Conservation (phyloP, 1,139 yeast genomes). For the Nadsonia starkeyi-henricii region DNA sequence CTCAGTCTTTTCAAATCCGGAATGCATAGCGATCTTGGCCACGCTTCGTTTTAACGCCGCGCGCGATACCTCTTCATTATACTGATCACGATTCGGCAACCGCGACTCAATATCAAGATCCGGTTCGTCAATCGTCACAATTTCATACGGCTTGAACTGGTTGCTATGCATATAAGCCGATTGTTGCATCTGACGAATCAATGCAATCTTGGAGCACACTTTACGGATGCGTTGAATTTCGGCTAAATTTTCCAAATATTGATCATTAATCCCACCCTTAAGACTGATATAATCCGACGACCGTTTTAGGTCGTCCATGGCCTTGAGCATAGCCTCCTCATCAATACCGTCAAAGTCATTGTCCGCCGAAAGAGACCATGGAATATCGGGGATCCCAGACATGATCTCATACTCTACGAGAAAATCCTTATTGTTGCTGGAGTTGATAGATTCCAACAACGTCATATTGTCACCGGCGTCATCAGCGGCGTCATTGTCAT, state of each 20-base stretch:
- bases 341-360: slow-evolving; percentile 30
- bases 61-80: slow-evolving; percentile 44
- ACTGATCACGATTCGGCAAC: slow-evolving; percentile 49
- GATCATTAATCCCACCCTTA: slow-evolving; percentile 40
- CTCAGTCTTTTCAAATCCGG: slow-evolving; percentile 82
- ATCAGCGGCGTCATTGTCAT: slow-evolving; percentile 3
- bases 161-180: slow-evolving; percentile 64
- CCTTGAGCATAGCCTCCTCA: slow-evolving; percentile 11
- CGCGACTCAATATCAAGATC: slow-evolving; percentile 75
- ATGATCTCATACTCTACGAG: slow-evolving; percentile 72
- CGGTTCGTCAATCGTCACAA: slow-evolving; percentile 43
- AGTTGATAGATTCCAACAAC: slow-evolving; percentile 19
- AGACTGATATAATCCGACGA: slow-evolving; percentile 8
- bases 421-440: slow-evolving; percentile 23
- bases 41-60: slow-evolving; percentile 56
- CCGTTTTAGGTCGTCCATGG: slow-evolving; percentile 15
- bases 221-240: slow-evolving; percentile 81
- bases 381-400: slow-evolving; percentile 64
- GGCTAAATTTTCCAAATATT: slow-evolving; percentile 50
- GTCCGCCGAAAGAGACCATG: slow-evolving; percentile 27
- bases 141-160: slow-evolving; percentile 57
- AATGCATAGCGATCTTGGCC: slow-evolving; percentile 76
- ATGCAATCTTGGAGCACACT: slow-evolving; percentile 75
- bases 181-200: slow-evolving; percentile 85
- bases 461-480: slow-evolving; percentile 3